Conservation (phyloP, 768 basidiomycete species). For the Auricularia cornea region DNA sequence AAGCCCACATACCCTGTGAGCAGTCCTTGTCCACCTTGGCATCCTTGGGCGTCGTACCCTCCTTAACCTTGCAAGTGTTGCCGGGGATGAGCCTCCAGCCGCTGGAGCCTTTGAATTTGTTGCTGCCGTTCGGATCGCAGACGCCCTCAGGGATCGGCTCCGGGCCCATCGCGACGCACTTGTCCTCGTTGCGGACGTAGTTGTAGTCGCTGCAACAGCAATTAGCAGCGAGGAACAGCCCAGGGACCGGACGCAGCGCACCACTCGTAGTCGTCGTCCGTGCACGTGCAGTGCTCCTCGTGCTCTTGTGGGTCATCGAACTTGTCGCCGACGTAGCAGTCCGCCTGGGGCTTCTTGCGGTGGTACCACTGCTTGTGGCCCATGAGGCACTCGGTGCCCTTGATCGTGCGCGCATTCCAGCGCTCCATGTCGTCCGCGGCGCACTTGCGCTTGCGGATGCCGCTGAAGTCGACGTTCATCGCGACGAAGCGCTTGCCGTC, state of each 20-base stretch:
- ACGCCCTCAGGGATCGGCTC: constrained; percentile 77
- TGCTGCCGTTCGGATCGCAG: constrained; percentile 43
- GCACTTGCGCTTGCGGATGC: constrained; percentile 62
- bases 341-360: constrained; percentile 69
- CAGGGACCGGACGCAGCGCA: constrained; percentile 24
- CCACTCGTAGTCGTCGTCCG: constrained; percentile 92
- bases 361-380: constrained; percentile 97
- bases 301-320: constrained; percentile 78
- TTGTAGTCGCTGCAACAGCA: constrained; percentile 69
- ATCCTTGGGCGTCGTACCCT: constrained; percentile 57
- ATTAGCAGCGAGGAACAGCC: background rate
- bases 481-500: constrained; percentile 56
- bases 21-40: constrained; percentile 64
- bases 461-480: constrained; percentile 76
- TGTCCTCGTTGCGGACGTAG: constrained; percentile 59
- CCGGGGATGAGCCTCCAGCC: constrained; percentile 92
- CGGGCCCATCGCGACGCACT: constrained; percentile 80
- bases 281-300: constrained; percentile 77
- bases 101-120: constrained; percentile 78
- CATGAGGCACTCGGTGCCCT: constrained; percentile 75
- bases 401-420: constrained; percentile 74
- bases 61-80: constrained; percentile 58
- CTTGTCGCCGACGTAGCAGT: constrained; percentile 88
- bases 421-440: constrained; percentile 62
- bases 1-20: constrained; percentile 45